Evolutionary conservation across 345 rosid genomes (phyloP).

Genomic region (Pistacia integerrima): DNA sequence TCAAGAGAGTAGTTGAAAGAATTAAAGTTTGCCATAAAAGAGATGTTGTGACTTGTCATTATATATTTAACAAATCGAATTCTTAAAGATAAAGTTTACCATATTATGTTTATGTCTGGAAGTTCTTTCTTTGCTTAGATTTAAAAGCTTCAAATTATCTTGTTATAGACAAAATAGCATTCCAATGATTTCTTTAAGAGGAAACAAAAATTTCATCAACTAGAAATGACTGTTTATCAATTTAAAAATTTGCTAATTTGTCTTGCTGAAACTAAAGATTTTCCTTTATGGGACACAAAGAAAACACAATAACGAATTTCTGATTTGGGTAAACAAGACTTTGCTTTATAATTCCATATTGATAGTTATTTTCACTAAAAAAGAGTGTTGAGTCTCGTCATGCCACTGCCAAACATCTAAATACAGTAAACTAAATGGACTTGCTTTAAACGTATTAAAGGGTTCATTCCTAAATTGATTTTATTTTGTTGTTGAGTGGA

Average conservation of each 20-base stretch:
- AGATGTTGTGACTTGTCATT: no score
- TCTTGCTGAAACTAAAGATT: background rate
- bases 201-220: background rate
- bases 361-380: conserved; percentile 16
- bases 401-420: background rate
- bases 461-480: background rate
- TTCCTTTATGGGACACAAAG: conserved; percentile 7
- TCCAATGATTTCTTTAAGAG: conserved; percentile 3
- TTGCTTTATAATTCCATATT: background rate
- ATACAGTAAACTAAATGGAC: background rate
- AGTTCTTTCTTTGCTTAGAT: background rate
- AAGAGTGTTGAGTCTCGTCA: background rate
- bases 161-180: background rate
- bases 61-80: background rate
- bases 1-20: no score
- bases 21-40: no score
- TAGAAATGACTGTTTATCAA: background rate
- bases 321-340: background rate
- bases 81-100: conserved; percentile 4
- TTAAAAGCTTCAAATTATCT: conserved; percentile 1
- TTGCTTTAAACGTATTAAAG: background rate
- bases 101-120: background rate
- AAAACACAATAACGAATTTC: background rate
- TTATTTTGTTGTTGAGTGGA: background rate
- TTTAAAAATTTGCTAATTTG: background rate